phyloP scores from a whole-genome alignment of 805 yeast species.

The Cyberlindnera sargentensis region DNA sequence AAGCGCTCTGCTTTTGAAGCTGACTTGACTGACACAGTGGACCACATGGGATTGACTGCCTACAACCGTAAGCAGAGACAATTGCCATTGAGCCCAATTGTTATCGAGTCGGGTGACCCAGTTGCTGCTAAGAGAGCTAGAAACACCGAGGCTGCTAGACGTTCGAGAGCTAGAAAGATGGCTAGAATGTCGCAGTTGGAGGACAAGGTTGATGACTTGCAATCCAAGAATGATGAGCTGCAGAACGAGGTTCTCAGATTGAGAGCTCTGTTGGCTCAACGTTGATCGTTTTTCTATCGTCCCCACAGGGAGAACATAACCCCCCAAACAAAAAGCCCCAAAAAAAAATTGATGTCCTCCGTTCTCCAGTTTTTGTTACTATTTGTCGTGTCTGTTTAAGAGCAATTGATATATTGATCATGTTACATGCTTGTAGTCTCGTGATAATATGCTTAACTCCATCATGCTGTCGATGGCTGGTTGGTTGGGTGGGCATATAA shows the following conservation, averaged over 20 bases:
- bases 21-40: conserved; percentile 29
- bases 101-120: conserved; percentile 52
- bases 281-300: conserved; percentile 1
- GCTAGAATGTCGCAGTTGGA: conserved; percentile 83
- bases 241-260: conserved; percentile 60
- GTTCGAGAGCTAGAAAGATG: conserved; percentile 90
- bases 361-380: too few species aligned
- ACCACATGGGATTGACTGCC: conserved; percentile 67
- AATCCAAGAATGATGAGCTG: conserved; percentile 51
- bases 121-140: conserved; percentile 83
- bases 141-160: conserved; percentile 93
- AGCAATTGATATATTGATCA: too few species aligned
- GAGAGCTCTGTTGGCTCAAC: conserved; percentile 36
- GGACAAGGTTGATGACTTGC: conserved; percentile 58
- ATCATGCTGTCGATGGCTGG: too few species aligned
- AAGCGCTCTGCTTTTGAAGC: conserved; percentile 22
- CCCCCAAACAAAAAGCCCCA: too few species aligned
- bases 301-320: too few species aligned
- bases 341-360: too few species aligned
- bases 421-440: too few species aligned
- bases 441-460: too few species aligned
- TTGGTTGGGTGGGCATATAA: too few species aligned
- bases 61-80: conserved; percentile 75
- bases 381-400: too few species aligned
- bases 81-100: conserved; percentile 66